phyloP scores from a whole-genome alignment of 2,329 filamentous ascomycete species.

The Diaporthe caulivora region DNA sequence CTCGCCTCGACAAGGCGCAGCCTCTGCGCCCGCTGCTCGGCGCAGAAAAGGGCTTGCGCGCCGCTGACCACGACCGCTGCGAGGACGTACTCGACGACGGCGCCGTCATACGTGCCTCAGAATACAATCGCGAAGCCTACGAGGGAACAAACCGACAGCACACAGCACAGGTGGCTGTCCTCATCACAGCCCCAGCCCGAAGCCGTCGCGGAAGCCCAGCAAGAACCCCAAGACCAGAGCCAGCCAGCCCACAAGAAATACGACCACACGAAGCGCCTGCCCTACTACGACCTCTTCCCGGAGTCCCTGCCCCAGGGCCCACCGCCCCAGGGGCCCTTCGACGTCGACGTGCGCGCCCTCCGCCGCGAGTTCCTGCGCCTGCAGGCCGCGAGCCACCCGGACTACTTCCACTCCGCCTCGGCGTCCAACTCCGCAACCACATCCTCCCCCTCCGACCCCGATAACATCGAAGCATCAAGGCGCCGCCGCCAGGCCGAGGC shows the following conservation, averaged over 20 bases:
- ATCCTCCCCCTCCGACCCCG: background rate
- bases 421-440: background rate
- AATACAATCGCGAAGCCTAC: background rate
- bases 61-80: background rate
- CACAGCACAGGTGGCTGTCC: constrained; percentile 32
- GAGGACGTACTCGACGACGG: constrained; percentile 1
- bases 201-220: background rate
- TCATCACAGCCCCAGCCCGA: constrained; percentile 1
- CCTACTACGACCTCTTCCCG: constrained; percentile 89
- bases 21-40: constrained; percentile 15
- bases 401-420: constrained; percentile 63
- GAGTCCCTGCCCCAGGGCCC: constrained; percentile 80
- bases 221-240: background rate
- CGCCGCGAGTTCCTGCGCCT: constrained; percentile 88
- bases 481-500: constrained; percentile 73
- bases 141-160: background rate
- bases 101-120: background rate
- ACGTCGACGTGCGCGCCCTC: constrained; percentile 76
- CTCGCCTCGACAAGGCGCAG: constrained; percentile 5
- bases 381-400: constrained; percentile 82
- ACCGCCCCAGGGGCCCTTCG: constrained; percentile 82
- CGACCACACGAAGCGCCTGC: constrained; percentile 30
- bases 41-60: background rate
- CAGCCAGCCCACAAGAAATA: background rate
- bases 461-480: background rate